These are phyloP conservation scores for Trichosporon inkin DNA, from an alignment of 1,284 basidiomycete genomes.

Conservation along the genomic window DNA sequence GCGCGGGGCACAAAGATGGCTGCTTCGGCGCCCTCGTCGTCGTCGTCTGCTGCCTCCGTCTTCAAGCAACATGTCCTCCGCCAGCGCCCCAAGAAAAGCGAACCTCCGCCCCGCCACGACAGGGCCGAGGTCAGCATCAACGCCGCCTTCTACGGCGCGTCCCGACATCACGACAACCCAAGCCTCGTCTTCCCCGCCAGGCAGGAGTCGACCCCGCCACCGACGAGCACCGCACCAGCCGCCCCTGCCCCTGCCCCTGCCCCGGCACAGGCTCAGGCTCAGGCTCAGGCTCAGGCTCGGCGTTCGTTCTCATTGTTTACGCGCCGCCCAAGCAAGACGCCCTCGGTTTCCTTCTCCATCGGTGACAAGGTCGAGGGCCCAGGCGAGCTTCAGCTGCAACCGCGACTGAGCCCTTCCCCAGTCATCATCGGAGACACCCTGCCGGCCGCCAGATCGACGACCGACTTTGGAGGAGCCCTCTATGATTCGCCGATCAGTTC, in stretches of 20 bases:
- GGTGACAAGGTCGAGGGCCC: neutral
- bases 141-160: constrained; percentile 1
- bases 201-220: neutral
- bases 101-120: neutral
- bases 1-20: neutral
- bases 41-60: neutral
- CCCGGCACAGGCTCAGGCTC: neutral
- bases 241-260: neutral
- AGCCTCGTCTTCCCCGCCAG: neutral
- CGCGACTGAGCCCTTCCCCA: neutral
- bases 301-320: neutral
- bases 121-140: constrained; percentile 7
- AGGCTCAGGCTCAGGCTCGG: neutral
- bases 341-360: neutral
- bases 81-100: neutral
- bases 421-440: neutral
- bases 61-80: neutral
- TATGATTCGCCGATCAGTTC: neutral
- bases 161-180: neutral
- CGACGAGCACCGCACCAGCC: neutral
- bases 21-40: neutral
- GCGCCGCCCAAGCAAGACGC: neutral
- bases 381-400: neutral
- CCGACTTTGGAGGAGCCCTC: neutral
- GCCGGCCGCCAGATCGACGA: neutral